Base-by-base conservation (phyloP, 2,329 filamentous ascomycete species). In the Microcera coccophila region DNA sequence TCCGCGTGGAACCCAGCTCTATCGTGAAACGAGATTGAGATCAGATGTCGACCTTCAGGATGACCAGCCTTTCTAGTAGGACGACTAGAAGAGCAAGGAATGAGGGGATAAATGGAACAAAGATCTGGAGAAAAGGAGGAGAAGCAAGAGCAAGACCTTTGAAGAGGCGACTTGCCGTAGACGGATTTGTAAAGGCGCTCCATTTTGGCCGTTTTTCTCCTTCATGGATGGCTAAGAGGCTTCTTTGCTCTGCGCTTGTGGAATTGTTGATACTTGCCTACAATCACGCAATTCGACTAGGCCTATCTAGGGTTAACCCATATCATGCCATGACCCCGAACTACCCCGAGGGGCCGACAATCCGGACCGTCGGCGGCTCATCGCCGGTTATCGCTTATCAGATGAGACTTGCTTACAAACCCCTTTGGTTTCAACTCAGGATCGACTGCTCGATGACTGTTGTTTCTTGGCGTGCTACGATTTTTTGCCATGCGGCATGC, bases 261-360 rank as follows among this genome's bases (percentile, higher is more conserved):
- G 54, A 64, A 62, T 66, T 65, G 62, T 63, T 59, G 63, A 67
- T 65, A 57, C 44, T 52, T 58, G 46, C 50, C 59, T 39, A 52
- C 57, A 66, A 68, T 68, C 65, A 68, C 65, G 65, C 65, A 68
- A 68, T 68, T 62, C 50, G 36, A 33, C 58, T 60, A 61, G 47
- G 35, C 63, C 57, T 32, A 39, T 53, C 58, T 45, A 17, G 61
- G 64, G 47, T 53, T 64, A 61, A 61, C 53, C 53, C 34, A n/a
- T 21, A 49, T 34, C 43, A 52, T 57, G 48, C 47, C 50, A 52
- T 48, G 50, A 57, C 44, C 45, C 38, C 53, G 46, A 52, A 52
- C 43, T 53, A 57, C 54, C 48, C 57, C 49, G 47, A 52, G 45
- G 42, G 35, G 44, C 45, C 54, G 55, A 51, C 38, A 39, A 18